phyloP scores from a whole-genome alignment of 1,284 basidiomycete species.

The Rhizopogon hawkerae region DNA sequence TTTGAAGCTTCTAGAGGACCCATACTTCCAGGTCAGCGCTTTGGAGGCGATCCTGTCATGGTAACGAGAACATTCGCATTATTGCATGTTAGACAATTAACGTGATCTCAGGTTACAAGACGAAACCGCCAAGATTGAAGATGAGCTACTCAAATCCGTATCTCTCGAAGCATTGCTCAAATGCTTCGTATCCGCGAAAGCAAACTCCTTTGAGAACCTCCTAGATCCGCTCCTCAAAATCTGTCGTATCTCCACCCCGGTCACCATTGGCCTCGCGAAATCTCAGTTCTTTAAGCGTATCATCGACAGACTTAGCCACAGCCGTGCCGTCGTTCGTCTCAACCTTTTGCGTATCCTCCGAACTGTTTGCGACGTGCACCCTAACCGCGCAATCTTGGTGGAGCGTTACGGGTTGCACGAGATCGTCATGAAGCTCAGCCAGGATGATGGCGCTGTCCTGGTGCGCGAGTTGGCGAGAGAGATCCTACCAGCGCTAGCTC shows the following conservation, averaged over 20 bases:
- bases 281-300: slow-evolving; percentile 82
- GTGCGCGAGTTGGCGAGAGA: slow-evolving; percentile 84
- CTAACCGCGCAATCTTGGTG: slow-evolving; percentile 75
- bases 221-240: slow-evolving; percentile 91
- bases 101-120: slow-evolving; percentile 70
- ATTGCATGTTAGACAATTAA: slow-evolving; percentile 4
- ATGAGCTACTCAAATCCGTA: slow-evolving; percentile 65
- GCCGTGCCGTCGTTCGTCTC: slow-evolving; percentile 82
- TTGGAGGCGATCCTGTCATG: slow-evolving; percentile 88
- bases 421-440: slow-evolving; percentile 71
- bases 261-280: slow-evolving; percentile 75
- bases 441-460: slow-evolving; percentile 79
- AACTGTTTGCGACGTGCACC: slow-evolving; percentile 82
- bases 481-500: slow-evolving; percentile 65
- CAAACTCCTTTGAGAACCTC: slow-evolving; percentile 90
- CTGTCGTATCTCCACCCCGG: slow-evolving; percentile 66
- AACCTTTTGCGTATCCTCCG: slow-evolving; percentile 83
- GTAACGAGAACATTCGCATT: slow-evolving; percentile 31
- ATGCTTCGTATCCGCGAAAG: slow-evolving; percentile 83
- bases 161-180: slow-evolving; percentile 69
- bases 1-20: slow-evolving; percentile 77
- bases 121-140: slow-evolving; percentile 89
- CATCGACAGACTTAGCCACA: slow-evolving; percentile 74
- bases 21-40: slow-evolving; percentile 93
- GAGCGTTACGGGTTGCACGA: slow-evolving; percentile 71